Base-by-base conservation (phyloP, 768 basidiomycete genomes). In the Dioszegia aurantiaca region DNA sequence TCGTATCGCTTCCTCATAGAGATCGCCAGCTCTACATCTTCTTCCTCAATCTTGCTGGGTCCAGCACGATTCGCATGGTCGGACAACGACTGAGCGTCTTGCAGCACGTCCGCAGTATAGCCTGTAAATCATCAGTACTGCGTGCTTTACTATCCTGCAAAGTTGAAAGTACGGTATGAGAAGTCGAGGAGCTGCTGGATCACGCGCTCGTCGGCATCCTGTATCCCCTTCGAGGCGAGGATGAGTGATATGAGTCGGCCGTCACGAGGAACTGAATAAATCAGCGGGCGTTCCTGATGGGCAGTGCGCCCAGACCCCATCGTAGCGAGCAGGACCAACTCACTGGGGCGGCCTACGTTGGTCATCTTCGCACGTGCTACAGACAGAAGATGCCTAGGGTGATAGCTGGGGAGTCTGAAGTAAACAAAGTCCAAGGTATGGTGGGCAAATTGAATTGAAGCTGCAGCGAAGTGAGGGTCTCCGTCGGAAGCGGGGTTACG, bases 151-250 rank as follows among this genome's bases (percentile, higher is more conserved):
- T 23, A 17, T n/a, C 27, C 44, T 24, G 11, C 11, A 39, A 6
- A 44, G 1, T 36, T 19, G 17, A 33, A 42, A 77, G 52, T 19
- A 79, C 80, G 77, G 60, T 80, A 77, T 1, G 80, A 73, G 53
- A 80, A 80, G 59, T 80, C 79, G 48, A 79, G 65, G 26, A 80
- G 64, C 65, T 78, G 77, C 28, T 77, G 76, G 0, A 80, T 70
- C n/a, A 80, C 80, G 24, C 78, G 68, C 45, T 79, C 78, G 41
- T 79, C 78, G 9, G 76, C 77, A 51, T 79, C 79, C 26, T 77
- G 69, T n/a, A 79, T 70, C 0, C 79, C 79, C 37, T 77, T 75
- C 2, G 77, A 75, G 2, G 79, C 79, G 9, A 80, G 68, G 21
- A 80, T 72, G 17, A 80, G 67, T 4, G 78, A 77, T 23, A 80